Conservation (phyloP, 352 stramenopile species). For the Phytophthora citricola region DNA sequence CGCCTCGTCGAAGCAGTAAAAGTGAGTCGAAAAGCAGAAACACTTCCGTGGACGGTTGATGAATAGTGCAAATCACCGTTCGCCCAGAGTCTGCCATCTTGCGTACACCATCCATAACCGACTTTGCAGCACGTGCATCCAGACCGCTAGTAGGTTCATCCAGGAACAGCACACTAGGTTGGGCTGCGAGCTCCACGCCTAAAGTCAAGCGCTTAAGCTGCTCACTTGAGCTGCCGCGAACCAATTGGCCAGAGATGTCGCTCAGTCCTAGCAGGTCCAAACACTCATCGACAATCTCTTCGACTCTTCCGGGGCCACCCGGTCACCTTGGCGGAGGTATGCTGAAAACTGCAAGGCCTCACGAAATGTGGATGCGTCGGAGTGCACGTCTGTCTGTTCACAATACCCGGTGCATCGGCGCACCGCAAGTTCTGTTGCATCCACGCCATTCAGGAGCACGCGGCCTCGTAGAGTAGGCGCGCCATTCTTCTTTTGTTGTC, state of each 20-base stretch:
- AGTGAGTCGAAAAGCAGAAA: slow-evolving; percentile 85
- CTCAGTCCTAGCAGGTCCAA: slow-evolving; percentile 80
- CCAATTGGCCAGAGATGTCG: slow-evolving; percentile 50
- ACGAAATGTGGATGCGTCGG: slow-evolving; percentile 86
- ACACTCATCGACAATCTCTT: slow-evolving; percentile 76
- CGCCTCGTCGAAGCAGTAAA: slow-evolving; percentile 85
- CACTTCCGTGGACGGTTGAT: slow-evolving; percentile 50
- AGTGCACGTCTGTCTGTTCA: slow-evolving; percentile 91
- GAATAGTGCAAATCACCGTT: slow-evolving; percentile 79
- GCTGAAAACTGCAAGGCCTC: slow-evolving; percentile 92
- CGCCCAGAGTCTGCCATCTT: slow-evolving; percentile 69
- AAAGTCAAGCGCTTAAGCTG: slow-evolving; percentile 62
- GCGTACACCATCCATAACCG: slow-evolving; percentile 63
- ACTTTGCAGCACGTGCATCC: slow-evolving; percentile 72
- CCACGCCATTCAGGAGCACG: slow-evolving; percentile 91
- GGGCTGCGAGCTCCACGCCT: slow-evolving; percentile 52
- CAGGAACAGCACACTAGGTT: slow-evolving; percentile 60
- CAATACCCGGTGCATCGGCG: slow-evolving; percentile 63
- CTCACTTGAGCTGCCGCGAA: slow-evolving; percentile 51
- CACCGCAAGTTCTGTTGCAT: slow-evolving; percentile 62
- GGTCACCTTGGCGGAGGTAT: slow-evolving; percentile 67
- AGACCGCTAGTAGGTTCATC: slow-evolving; percentile 72
- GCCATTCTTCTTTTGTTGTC: slow-evolving; percentile 28
- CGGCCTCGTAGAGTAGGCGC: slow-evolving; percentile 29
- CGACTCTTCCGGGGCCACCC: slow-evolving; percentile 31